Evolutionary conservation across 1,284 basidiomycete genomes (phyloP).

Genomic region (Papiliotrema terrestris): DNA sequence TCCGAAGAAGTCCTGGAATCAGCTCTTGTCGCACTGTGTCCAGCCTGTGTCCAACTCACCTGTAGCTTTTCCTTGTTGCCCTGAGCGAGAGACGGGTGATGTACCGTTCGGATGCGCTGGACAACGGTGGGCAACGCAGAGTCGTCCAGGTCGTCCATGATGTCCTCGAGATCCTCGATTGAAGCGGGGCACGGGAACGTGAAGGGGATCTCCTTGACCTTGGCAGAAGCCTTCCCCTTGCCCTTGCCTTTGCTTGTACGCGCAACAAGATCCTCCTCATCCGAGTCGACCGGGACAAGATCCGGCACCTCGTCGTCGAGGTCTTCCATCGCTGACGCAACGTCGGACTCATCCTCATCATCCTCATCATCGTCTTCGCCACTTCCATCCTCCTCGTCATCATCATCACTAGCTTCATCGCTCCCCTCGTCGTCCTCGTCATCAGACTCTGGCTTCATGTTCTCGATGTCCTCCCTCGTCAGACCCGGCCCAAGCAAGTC

Average conservation of each 20-base stretch:
- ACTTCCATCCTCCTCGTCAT: constrained; percentile 36
- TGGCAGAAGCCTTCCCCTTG: constrained; percentile 53
- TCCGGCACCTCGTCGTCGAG: constrained; percentile 37
- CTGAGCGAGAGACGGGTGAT: constrained; percentile 84
- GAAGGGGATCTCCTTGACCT: constrained; percentile 75
- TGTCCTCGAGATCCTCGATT: constrained; percentile 83
- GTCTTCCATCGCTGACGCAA: constrained; percentile 34
- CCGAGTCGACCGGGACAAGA: constrained; percentile 24
- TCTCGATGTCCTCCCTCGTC: constrained; percentile 46
- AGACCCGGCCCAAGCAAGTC: constrained; percentile 57
- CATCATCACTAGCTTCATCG: constrained; percentile 33
- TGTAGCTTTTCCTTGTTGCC: constrained; percentile 92
- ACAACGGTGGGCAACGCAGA: constrained; percentile 75
- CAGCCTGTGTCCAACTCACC: constrained; percentile 54
- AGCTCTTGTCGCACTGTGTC: neutral
- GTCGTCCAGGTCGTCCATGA: constrained; percentile 66
- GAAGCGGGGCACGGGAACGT: constrained; percentile 84
- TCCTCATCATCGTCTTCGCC: constrained; percentile 33
- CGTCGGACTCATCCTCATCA: constrained; percentile 45
- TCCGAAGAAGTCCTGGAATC: constrained; percentile 61
- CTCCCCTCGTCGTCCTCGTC: constrained; percentile 33
- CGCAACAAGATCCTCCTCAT: constrained; percentile 33
- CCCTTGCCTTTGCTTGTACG: constrained; percentile 24
- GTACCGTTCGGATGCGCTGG: constrained; percentile 83
- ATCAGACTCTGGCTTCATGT: constrained; percentile 35